Percentiles rank a stretch among this genome's conserved stretches.
Evolutionary conservation across 1,284 basidiomycete species (phyloP).

Genomic region (Boletus smithii): DNA sequence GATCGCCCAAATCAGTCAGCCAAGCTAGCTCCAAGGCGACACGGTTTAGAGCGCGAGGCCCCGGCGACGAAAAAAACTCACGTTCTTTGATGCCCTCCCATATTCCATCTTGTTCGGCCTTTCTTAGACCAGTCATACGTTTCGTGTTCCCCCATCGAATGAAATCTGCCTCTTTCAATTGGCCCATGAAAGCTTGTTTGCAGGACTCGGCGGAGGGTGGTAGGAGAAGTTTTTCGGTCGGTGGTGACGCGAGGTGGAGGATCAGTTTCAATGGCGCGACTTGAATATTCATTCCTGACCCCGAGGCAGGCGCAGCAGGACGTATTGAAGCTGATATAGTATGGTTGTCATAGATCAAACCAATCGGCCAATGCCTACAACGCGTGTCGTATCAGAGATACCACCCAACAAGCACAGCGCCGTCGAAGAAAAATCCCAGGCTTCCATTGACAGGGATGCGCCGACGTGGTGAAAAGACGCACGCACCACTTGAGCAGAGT

Average conservation of each 20-base stretch:
- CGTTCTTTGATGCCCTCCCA: conserved; percentile 93
- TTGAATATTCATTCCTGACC: conserved; percentile 38
- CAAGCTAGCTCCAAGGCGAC: conserved; percentile 14
- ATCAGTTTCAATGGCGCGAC: conserved; percentile 66
- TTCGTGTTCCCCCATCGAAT: conserved; percentile 93
- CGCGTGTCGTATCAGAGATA: conserved; percentile 13
- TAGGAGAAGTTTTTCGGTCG: conserved; percentile 79
- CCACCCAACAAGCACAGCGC: not conserved
- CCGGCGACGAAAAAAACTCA: conserved; percentile 39
- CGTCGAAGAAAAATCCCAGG: not conserved
- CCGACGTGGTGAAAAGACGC: not conserved
- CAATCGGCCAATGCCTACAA: conserved; percentile 94
- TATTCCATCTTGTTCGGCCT: conserved; percentile 87
- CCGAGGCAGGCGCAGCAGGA: conserved; percentile 39
- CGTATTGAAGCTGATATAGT: conserved; percentile 59
- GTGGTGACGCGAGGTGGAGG: conserved; percentile 83
- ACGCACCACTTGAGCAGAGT: conserved; percentile 78
- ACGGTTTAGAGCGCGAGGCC: conserved; percentile 24
- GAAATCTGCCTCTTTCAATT: conserved; percentile 93
- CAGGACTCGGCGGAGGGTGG: conserved; percentile 77
- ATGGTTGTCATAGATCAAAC: conserved; percentile 85
- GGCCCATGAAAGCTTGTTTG: conserved; percentile 89
- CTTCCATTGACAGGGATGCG: not conserved
- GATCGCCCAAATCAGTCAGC: conserved; percentile 22
- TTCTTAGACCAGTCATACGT: conserved; percentile 83